Evolutionary conservation across 192 early-diverging fungal genomes (phyloP).

Genomic region (Coemansia aciculifera): DNA sequence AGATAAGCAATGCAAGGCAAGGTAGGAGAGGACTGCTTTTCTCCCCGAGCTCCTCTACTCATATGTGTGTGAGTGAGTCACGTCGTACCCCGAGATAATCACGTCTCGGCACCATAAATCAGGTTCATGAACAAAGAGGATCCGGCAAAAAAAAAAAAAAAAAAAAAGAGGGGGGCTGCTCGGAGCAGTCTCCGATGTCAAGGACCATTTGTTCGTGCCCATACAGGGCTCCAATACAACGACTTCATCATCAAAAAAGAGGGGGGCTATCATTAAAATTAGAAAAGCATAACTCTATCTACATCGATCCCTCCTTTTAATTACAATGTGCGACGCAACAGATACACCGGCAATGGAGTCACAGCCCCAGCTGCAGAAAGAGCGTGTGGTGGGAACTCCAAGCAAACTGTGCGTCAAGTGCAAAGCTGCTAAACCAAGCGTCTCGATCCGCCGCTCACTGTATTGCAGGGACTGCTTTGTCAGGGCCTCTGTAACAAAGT

Average conservation of each 20-base stretch:
- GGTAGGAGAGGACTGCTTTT: slow-evolving; percentile 6
- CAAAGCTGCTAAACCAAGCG: slow-evolving; percentile 64
- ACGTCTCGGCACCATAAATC: not conserved
- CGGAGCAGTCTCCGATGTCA: no score
- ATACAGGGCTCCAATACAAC: no score
- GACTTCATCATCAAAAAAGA: not conserved
- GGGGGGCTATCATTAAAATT: no score
- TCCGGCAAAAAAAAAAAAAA: not conserved
- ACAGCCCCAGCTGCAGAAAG: not conserved
- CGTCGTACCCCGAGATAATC: not conserved
- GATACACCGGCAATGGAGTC: not conserved
- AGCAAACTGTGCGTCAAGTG: slow-evolving; percentile 70
- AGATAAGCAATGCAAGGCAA: not conserved
- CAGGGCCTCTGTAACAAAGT: slow-evolving; percentile 67
- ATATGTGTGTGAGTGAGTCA: not conserved
- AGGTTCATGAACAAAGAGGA: not conserved
- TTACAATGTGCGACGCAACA: slow-evolving; percentile 15
- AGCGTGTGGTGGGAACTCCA: not conserved
- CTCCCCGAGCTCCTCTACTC: not conserved
- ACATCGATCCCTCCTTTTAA: not conserved
- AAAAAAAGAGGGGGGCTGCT: no score
- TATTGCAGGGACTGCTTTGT: slow-evolving; percentile 87
- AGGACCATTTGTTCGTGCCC: no score
- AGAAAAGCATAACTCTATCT: not conserved
- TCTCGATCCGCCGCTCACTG: slow-evolving; percentile 66